Conservation (phyloP, 441 rosid species). For the Populus hybrid region DNA sequence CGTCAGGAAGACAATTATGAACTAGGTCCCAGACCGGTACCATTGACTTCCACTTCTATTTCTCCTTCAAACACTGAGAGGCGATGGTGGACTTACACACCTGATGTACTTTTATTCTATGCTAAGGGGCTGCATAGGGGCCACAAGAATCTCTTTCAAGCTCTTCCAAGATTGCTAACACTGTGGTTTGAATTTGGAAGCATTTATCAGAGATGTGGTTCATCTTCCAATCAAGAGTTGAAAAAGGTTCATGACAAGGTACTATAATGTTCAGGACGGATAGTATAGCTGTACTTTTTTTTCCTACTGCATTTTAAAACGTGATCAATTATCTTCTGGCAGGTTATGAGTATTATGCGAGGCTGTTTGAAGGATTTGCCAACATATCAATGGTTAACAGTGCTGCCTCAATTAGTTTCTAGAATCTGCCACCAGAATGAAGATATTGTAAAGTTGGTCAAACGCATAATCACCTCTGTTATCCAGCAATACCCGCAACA, state of each 20-base stretch:
- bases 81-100: slow-evolving; percentile 74
- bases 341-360: slow-evolving; percentile 86
- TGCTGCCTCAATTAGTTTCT: slow-evolving; percentile 96
- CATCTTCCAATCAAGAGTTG: slow-evolving; percentile 64
- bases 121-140: slow-evolving; percentile 98
- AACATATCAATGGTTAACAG: slow-evolving; percentile 92
- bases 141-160: slow-evolving; percentile 95
- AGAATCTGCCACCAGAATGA: slow-evolving; percentile 98
- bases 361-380: slow-evolving; percentile 99
- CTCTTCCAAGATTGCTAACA: slow-evolving; percentile 97
- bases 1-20: slow-evolving; percentile 85
- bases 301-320: slow-evolving; percentile 10
- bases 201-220: slow-evolving; percentile 59
- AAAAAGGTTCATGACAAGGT: slow-evolving; percentile 79
- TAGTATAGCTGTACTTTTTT: background rate
- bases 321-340: slow-evolving; percentile 28
- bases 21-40: slow-evolving; percentile 38
- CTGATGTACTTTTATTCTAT: slow-evolving; percentile 83
- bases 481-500: slow-evolving; percentile 93
- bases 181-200: slow-evolving; percentile 98
- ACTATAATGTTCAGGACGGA: background rate
- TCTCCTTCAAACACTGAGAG: slow-evolving; percentile 59
- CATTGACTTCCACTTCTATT: slow-evolving; percentile 45
- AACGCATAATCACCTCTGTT: slow-evolving; percentile 80
- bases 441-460: slow-evolving; percentile 78